Percentiles rank a stretch among this genome's conserved stretches.
Evolutionary conservation across 169 alveolate genomes (phyloP).

Genomic region (Plasmodium vivax): DNA sequence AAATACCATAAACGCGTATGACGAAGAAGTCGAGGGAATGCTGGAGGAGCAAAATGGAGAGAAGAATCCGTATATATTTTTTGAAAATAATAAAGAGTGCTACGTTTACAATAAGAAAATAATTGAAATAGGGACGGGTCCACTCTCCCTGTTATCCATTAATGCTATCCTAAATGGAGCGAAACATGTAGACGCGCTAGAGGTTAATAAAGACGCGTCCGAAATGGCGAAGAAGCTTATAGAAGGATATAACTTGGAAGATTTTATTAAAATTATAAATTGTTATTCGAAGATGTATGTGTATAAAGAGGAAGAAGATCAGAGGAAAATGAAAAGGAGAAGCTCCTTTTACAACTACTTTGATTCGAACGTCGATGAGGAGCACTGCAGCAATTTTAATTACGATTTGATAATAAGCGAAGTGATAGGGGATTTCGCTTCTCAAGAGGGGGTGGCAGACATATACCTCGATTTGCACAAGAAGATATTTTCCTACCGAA

Average conservation of each 20-base stretch:
- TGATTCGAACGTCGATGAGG: conserved; percentile 20
- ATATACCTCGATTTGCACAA: conserved; percentile 87
- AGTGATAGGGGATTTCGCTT: conserved; percentile 89
- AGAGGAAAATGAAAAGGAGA: conserved; percentile 23
- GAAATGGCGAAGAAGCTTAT: conserved; percentile 83
- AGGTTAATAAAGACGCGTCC: conserved; percentile 85
- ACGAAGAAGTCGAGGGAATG: not conserved
- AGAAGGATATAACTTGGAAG: conserved; percentile 85
- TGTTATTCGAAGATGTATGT: conserved; percentile 82
- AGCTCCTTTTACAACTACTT: not conserved
- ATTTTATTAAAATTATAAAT: conserved; percentile 80
- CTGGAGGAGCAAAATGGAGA: not conserved
- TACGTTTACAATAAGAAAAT: conserved; percentile 81
- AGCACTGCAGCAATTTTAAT: conserved; percentile 55
- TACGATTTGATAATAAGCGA: conserved; percentile 89
- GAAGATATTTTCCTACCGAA: conserved; percentile 75
- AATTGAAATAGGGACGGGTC: conserved; percentile 90
- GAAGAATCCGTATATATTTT: conserved; percentile 27
- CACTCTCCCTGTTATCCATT: conserved; percentile 87
- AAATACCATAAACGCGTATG: conserved; percentile 10
- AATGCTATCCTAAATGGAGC: conserved; percentile 90
- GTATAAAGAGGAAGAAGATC: conserved; percentile 68
- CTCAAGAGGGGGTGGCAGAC: conserved; percentile 91
- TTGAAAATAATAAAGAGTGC: conserved; percentile 66
- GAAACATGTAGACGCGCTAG: conserved; percentile 87